Percentiles rank a stretch among this genome's conserved stretches.
phyloP scores from a whole-genome alignment of 2,329 filamentous ascomycete species.

The Aspergillus tanneri region DNA sequence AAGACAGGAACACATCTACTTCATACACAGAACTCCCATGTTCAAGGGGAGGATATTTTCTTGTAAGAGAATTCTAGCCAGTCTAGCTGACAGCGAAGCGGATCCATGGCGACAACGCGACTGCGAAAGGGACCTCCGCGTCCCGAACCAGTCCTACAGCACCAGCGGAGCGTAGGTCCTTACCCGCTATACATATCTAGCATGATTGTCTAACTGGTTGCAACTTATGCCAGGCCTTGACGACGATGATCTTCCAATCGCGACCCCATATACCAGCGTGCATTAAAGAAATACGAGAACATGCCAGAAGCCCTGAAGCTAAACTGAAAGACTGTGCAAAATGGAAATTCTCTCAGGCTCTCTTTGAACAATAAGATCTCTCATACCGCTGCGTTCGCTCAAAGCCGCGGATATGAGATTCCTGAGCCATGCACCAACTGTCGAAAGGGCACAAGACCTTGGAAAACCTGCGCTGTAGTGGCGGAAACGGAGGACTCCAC shows the following conservation, averaged over 20 bases:
- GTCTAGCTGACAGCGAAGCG: no score
- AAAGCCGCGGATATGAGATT: conserved; percentile 4
- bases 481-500: background rate
- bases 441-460: background rate
- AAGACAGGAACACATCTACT: no score
- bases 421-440: conserved; percentile 3
- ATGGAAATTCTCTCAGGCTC: background rate
- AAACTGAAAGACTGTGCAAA: background rate
- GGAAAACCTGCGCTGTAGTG: conserved; percentile 8
- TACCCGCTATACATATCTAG: no score
- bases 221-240: background rate
- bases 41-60: no score
- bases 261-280: background rate
- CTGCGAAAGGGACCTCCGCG: no score
- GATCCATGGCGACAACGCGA: no score
- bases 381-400: conserved; percentile 4
- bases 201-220: background rate
- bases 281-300: background rate
- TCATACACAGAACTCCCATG: no score
- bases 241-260: background rate
- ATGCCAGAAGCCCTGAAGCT: background rate
- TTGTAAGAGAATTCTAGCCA: no score
- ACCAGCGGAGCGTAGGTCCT: background rate
- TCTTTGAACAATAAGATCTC: background rate
- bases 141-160: background rate